Evolutionary conservation across 106 monocot genomes (phyloP), one percentile per base, ranked within the genome.

Genomic region (Dendrobium catenatum): DNA sequence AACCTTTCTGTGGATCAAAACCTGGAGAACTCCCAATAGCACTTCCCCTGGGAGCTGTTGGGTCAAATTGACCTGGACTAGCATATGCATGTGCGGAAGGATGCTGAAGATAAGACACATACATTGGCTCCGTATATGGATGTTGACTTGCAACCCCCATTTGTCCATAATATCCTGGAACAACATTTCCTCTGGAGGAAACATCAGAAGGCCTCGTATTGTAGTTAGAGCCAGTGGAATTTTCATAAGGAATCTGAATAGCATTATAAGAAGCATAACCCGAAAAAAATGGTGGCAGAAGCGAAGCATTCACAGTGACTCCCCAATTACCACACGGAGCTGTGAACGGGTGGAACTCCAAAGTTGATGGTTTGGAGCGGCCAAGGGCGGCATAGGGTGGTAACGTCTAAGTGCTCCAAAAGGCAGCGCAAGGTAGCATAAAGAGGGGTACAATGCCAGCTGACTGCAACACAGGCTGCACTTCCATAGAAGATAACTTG

Each of bases 81-180:
- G 77, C 27, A 88, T 89, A 91, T 29, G 84, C 55, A 85, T 88
- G 84, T 46, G 85, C 19, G 81, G 85, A 78, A 70, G 89, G 87
- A 18, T 94, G 90, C 29, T 91, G 90, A 80, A 91, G 91, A 72
- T 84, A 95, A 54, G 85, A 81, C 82, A 91, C 77, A 80, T 86
- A 94, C 1, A 90, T 42, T 75, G 90, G 86, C 74, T 94, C 91
- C 44, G 81, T 55, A 72, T 87, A 85, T 42, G 97, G 70, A 77
- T 85, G 91, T 54, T 86, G 90, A 66, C 83, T 78, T 78, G 88
- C 76, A 42, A 88, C 42, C 9, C 89, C 93, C 67, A 83, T 73
- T 55, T 93, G 94, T 22, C 92, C 94, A 79, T 92, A 94, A 43
- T 86, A 81, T 59, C 77, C 86, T 73, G 84, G 80, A 68, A 83